phyloP scores from a whole-genome alignment of 2,329 filamentous ascomycete genomes.

The Pestalotiopsis sp. region DNA sequence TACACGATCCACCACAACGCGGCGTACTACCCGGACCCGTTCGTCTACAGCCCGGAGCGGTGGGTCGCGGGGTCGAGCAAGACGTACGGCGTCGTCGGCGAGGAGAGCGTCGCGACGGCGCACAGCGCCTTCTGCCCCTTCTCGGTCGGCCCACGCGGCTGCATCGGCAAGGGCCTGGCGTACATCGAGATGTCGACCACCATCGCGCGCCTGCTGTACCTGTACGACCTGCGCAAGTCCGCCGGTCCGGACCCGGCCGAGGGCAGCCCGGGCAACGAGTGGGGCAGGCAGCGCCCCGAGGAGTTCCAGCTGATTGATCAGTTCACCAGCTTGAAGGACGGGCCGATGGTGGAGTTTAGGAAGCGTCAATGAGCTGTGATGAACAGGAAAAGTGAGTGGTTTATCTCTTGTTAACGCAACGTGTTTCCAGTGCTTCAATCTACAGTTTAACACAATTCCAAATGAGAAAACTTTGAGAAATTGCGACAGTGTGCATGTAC shows the following conservation, averaged over 20 bases:
- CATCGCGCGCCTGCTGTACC: slow-evolving; percentile 61
- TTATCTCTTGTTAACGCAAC: background rate
- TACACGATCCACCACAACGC: slow-evolving; percentile 72
- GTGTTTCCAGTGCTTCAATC: background rate
- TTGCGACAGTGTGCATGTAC: no score
- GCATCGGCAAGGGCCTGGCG: slow-evolving; percentile 72
- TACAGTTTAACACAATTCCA: background rate
- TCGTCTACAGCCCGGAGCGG: slow-evolving; percentile 63
- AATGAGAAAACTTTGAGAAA: background rate
- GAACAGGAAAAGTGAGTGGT: background rate
- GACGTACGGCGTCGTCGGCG: slow-evolving; percentile 41
- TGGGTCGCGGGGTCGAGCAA: slow-evolving; percentile 58
- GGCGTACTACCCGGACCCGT: slow-evolving; percentile 62
- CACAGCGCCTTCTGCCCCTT: slow-evolving; percentile 77
- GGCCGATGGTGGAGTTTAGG: slow-evolving; percentile 68
- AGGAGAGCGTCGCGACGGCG: slow-evolving; percentile 56
- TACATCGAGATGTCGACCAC: slow-evolving; percentile 69
- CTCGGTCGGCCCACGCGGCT: slow-evolving; percentile 69
- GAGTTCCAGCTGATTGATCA: slow-evolving; percentile 75
- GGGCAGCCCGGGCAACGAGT: slow-evolving; percentile 50
- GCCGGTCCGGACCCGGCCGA: slow-evolving; percentile 55
- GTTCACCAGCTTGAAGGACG: slow-evolving; percentile 75
- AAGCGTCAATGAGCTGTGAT: slow-evolving; percentile 21
- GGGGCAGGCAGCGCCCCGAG: slow-evolving; percentile 53
- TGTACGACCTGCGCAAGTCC: slow-evolving; percentile 62